Evolutionary conservation across 306 rosid genomes (phyloP).

Genomic region (Inga oerstediana): DNA sequence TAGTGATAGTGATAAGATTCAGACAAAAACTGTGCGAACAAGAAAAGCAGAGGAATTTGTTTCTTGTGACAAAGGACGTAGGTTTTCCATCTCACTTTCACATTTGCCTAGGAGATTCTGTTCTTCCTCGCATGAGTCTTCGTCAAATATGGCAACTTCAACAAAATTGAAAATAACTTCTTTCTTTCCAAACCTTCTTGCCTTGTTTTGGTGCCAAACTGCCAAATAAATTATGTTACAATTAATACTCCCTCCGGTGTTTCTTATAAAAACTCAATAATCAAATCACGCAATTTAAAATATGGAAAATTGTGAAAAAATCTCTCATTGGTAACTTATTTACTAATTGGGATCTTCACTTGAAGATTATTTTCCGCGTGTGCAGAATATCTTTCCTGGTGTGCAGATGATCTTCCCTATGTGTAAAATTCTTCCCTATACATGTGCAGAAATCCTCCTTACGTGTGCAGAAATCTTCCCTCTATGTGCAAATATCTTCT

Average conservation of each 20-base stretch:
- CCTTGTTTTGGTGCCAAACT: not conserved
- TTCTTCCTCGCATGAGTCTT: not conserved
- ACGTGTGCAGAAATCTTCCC: too few species aligned
- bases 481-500: too few species aligned
- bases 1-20: not conserved
- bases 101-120: slow-evolving; percentile 3
- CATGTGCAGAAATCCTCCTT: too few species aligned
- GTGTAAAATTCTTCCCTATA: too few species aligned
- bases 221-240: not conserved
- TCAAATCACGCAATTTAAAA: too few species aligned
- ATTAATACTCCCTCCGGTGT: too few species aligned
- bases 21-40: slow-evolving; percentile 24
- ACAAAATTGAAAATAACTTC: not conserved
- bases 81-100: not conserved
- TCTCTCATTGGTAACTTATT: too few species aligned
- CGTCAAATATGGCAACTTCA: not conserved
- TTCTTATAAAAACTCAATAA: too few species aligned
- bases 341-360: too few species aligned
- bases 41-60: slow-evolving; percentile 3
- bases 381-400: too few species aligned
- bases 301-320: too few species aligned
- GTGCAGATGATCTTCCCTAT: too few species aligned
- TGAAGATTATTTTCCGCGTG: rapidly evolving
- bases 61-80: not conserved
- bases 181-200: not conserved